These are phyloP conservation scores for Blastomyces gilchristii DNA, from an alignment of 2,329 filamentous ascomycete species.

Conservation along the genomic window DNA sequence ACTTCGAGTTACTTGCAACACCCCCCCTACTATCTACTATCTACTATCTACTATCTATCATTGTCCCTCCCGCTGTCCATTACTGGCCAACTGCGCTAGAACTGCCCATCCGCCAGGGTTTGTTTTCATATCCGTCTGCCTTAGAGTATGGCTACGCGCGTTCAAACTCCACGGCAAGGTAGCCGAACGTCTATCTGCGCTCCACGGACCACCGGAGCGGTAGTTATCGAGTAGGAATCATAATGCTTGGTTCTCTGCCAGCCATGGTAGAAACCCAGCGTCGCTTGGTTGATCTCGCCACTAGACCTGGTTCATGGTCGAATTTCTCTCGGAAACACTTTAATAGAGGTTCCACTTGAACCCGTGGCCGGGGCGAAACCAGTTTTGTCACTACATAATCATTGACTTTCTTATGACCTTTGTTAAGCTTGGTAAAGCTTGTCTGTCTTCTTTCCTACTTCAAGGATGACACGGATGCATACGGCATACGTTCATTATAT, in stretches of 20 bases:
- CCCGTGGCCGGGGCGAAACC: background rate
- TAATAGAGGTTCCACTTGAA: background rate
- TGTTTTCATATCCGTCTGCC: background rate
- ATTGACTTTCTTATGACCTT: background rate
- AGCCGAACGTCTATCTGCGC: background rate
- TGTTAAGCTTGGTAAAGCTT: background rate
- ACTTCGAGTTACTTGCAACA: too few relatives aligned
- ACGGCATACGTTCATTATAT: background rate
- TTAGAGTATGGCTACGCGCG: background rate
- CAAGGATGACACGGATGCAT: background rate
- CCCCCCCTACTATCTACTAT: background rate
- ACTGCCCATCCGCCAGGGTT: background rate
- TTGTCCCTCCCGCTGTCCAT: background rate
- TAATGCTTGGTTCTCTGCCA: background rate
- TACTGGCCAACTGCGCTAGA: background rate
- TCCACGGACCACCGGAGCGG: background rate
- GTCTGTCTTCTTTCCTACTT: background rate
- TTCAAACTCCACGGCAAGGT: background rate
- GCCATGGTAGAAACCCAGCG: background rate
- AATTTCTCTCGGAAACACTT: background rate
- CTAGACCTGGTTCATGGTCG: background rate
- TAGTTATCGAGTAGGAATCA: background rate
- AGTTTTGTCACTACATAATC: background rate
- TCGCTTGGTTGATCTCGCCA: conserved; percentile 1
- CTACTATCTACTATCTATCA: background rate